These are phyloP conservation scores for Pseudopyrenochaeta lycopersici DNA, from an alignment of 2,329 filamentous ascomycete species.

Conservation along the genomic window DNA sequence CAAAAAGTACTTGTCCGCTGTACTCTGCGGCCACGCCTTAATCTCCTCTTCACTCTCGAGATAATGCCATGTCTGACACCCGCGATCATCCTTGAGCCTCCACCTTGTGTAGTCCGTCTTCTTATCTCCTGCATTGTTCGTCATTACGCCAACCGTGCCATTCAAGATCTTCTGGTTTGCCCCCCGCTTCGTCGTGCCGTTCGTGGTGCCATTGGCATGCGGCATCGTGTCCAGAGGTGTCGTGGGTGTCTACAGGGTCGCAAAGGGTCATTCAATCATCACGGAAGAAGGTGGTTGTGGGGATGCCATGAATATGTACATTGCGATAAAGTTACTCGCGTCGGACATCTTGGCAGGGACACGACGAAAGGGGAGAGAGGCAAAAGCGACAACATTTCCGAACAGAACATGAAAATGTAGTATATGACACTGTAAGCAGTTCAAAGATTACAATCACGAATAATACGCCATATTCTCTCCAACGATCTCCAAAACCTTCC, in stretches of 20 bases:
- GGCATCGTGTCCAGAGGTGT: constrained; percentile 18
- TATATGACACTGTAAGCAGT: no score
- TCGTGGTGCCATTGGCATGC: constrained; percentile 34
- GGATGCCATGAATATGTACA: constrained; percentile 1
- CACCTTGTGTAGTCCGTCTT: constrained; percentile 84
- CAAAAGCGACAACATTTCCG: not conserved
- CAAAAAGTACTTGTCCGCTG: constrained; percentile 89
- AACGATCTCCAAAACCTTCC: no score
- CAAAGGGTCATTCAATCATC: constrained; percentile 4
- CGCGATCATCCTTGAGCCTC: constrained; percentile 83
- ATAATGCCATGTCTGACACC: constrained; percentile 95
- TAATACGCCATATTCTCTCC: no score
- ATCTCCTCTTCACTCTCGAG: constrained; percentile 74
- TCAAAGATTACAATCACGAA: no score
- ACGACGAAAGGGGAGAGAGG: not conserved
- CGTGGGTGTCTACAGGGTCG: constrained; percentile 2
- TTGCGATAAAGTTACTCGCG: constrained; percentile 8
- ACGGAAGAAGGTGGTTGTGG: constrained; percentile 7
- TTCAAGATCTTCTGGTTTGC: constrained; percentile 15
- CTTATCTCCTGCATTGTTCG: constrained; percentile 19
- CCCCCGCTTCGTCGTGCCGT: constrained; percentile 28
- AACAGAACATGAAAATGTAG: not conserved
- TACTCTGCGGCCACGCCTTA: constrained; percentile 83
- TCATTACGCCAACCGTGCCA: constrained; percentile 20
- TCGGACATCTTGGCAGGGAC: constrained; percentile 32